phyloP scores from a whole-genome alignment of 2,329 filamentous ascomycete genomes.

The Paecilomyces formosus region DNA sequence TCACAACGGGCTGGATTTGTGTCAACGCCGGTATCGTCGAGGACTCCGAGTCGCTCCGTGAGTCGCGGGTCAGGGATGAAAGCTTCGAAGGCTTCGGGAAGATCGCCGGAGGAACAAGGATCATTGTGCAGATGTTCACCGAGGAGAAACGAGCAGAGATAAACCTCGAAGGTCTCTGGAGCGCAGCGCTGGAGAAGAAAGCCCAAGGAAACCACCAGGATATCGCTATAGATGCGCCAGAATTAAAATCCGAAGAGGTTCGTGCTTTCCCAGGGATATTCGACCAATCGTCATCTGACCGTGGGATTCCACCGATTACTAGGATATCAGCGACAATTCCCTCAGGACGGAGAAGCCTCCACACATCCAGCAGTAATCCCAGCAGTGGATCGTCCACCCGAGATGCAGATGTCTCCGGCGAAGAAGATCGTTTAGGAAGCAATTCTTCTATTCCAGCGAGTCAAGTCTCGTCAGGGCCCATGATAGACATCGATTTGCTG shows the following conservation, averaged over 20 bases:
- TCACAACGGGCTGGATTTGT: constrained; percentile 92
- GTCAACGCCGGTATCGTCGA: constrained; percentile 74
- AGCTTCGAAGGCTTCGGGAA: constrained; percentile 70
- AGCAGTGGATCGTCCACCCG: background rate
- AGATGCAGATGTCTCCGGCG: background rate
- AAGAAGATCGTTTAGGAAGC: background rate
- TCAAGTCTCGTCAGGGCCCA: background rate
- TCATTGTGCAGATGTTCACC: constrained; percentile 66
- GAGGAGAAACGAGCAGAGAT: constrained; percentile 62
- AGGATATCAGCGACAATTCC: constrained; percentile 11
- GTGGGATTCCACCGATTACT: constrained; percentile 7
- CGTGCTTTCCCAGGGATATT: constrained; percentile 11
- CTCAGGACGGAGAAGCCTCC: constrained; percentile 18
- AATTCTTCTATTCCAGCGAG: background rate
- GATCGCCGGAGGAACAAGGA: constrained; percentile 47
- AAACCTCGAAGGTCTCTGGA: constrained; percentile 60
- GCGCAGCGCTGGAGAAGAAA: constrained; percentile 36
- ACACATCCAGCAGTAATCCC: constrained; percentile 10
- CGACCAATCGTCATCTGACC: constrained; percentile 15
- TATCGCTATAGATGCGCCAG: constrained; percentile 17
- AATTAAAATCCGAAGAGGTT: constrained; percentile 15
- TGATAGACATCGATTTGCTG: constrained; percentile 13
- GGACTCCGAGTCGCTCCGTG: constrained; percentile 34
- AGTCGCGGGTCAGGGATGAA: constrained; percentile 13
- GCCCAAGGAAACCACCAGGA: constrained; percentile 26